Conservation (phyloP, 2,329 filamentous ascomycete species). For the Alternaria sp. region DNA sequence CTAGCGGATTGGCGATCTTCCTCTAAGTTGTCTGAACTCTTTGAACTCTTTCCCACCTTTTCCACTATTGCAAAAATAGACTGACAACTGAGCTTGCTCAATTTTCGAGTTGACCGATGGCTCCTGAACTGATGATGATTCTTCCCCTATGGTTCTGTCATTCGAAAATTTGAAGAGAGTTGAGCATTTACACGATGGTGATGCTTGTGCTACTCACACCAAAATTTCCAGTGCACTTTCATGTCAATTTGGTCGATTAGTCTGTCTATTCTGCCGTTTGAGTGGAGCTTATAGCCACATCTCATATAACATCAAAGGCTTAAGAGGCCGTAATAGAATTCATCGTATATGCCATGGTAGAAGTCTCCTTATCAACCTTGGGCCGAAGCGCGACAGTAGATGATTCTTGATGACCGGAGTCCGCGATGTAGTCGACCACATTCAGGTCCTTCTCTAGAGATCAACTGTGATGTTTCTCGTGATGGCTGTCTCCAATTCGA, state of each 20-base stretch:
- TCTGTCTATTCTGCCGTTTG: not conserved
- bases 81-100: no score
- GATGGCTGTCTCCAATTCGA: no score
- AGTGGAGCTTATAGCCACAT: fast-evolving
- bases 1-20: no score
- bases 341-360: no score
- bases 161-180: not conserved
- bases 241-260: not conserved
- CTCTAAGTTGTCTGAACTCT: not conserved
- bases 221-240: not conserved
- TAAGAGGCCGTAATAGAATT: no score
- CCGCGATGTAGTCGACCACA: no score
- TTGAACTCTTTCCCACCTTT: not conserved
- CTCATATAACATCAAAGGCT: not conserved
- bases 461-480: no score
- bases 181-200: fast-evolving
- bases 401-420: no score
- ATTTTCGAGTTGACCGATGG: not conserved
- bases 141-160: not conserved
- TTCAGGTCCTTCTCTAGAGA: no score
- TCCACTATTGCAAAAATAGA: not conserved
- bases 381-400: no score
- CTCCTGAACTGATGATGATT: not conserved
- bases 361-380: no score
- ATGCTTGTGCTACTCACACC: not conserved